Evolutionary conservation across 495 filamentous ascomycete species (phyloP), one percentile per base, ranked within the genome.

Genomic region (Zalerion maritima): DNA sequence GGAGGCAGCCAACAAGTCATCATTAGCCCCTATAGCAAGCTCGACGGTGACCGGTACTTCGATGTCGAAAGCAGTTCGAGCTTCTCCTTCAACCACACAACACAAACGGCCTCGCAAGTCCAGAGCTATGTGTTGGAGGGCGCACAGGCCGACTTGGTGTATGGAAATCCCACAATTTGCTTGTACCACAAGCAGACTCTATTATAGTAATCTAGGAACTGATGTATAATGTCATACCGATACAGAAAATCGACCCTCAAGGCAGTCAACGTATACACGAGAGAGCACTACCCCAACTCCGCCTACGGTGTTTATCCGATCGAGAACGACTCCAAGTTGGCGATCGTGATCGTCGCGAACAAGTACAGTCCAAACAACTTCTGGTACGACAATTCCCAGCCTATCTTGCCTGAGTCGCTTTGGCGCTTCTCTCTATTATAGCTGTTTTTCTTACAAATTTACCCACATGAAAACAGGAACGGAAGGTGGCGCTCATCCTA

Each of bases 281-380:
- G 66, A 32, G 91, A 99, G 53, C 87, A 99, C 62, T 99, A 81
- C 53, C 75, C 83, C 1, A 75, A 65, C 40, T 78, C 75, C 29
- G 74, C 79, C 7, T 74, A 77, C 40, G 81, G 83, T 43, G 78
- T 81, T 16, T 89, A 80, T 46, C 78, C 86, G 17, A 74, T 72
- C 37, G 73, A 81, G 38, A 60, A 78, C 43, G 77, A 87, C 54
- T 65, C 71, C 13, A 67, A 71, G 32, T 52, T 96, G 13, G 82
- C 85, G 21, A 65, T 94, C 42, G 50, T 89, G 30, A 65, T 93
- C 28, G 84, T 93, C 21, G 79, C 89, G 18, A 94, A 85, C 64
- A 93, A 93, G 46, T 96, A 96, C 64, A 89, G 80, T 40, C 91
- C 91, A 5, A 80, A 81, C 46, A 99, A 99, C 63, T 96, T 79